Evolutionary conservation across 768 basidiomycete species (phyloP).

Genomic region (Neoboletus magnificus): DNA sequence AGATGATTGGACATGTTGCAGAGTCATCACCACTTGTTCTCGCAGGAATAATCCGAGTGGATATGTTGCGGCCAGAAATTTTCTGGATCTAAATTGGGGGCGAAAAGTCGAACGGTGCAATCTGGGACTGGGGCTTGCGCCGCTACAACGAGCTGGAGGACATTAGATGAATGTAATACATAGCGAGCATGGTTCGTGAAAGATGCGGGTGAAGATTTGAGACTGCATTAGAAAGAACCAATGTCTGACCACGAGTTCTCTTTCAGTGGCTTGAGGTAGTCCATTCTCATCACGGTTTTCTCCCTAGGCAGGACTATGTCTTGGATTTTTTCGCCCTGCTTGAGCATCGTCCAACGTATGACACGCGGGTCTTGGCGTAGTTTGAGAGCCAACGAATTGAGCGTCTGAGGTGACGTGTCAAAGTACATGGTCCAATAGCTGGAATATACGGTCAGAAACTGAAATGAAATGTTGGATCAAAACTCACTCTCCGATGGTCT

Average conservation of each 20-base stretch:
- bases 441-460: constrained; percentile 6
- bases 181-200: not conserved
- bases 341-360: constrained; percentile 77
- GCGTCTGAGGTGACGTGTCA: constrained; percentile 74
- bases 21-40: not conserved
- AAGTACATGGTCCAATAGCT: constrained; percentile 94
- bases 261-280: constrained; percentile 21
- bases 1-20: not conserved
- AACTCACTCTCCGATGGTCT: constrained; percentile 74
- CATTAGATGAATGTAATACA: constrained; percentile 1
- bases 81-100: not conserved
- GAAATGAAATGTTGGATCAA: not conserved
- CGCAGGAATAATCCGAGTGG: not conserved
- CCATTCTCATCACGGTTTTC: constrained; percentile 36
- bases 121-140: not conserved
- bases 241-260: constrained; percentile 28
- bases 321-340: constrained; percentile 70
- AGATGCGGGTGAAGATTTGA: not conserved
- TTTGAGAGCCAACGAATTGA: constrained; percentile 60
- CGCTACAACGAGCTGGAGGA: not conserved
- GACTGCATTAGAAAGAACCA: constrained; percentile 7
- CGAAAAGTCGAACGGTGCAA: not conserved
- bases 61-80: not conserved
- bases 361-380: constrained; percentile 81
- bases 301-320: constrained; percentile 57